Percentiles rank a stretch among this genome's conserved stretches.
These are phyloP conservation scores for Botrytis medusae DNA, from an alignment of 2,329 filamentous ascomycete genomes.

Conservation along the genomic window DNA sequence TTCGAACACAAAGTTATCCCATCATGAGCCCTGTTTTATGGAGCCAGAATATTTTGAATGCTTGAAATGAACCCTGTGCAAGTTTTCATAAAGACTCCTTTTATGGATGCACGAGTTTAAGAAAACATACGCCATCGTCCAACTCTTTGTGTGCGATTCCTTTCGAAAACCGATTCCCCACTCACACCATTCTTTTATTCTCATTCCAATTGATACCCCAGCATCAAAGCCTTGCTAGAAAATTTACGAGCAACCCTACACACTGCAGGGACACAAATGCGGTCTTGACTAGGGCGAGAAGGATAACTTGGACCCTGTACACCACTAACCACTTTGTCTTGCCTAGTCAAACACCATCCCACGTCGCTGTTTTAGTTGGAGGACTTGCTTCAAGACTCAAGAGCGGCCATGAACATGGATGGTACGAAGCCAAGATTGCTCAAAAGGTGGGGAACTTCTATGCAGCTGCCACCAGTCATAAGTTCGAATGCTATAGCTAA, in stretches of 20 bases:
- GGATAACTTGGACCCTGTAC: slow-evolving; percentile 14
- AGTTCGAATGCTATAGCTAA: not conserved
- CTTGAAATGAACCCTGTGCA: not conserved
- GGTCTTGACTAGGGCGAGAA: slow-evolving; percentile 7
- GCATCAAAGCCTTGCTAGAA: not conserved
- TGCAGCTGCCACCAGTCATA: slow-evolving; percentile 20
- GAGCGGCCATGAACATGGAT: slow-evolving; percentile 17
- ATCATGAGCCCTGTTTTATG: slow-evolving; percentile 15
- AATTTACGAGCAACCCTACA: not conserved
- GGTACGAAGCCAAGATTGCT: not conserved
- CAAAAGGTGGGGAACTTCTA: not conserved
- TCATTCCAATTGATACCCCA: slow-evolving; percentile 9
- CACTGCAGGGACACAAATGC: slow-evolving; percentile 22
- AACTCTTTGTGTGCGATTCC: slow-evolving; percentile 4
- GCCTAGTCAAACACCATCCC: slow-evolving; percentile 24
- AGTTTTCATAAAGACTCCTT: slow-evolving; percentile 7
- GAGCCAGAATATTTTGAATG: not conserved
- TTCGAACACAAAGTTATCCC: not conserved
- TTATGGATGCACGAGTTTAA: not conserved
- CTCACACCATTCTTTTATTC: not conserved
- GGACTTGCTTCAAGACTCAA: not conserved
- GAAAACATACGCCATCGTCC: slow-evolving; percentile 4
- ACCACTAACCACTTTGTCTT: slow-evolving; percentile 9
- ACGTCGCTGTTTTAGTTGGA: slow-evolving; percentile 29
- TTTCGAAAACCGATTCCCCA: not conserved